Base-by-base conservation (phyloP, 2,329 filamentous ascomycete genomes). In the Sphaerulina vaccinii region DNA sequence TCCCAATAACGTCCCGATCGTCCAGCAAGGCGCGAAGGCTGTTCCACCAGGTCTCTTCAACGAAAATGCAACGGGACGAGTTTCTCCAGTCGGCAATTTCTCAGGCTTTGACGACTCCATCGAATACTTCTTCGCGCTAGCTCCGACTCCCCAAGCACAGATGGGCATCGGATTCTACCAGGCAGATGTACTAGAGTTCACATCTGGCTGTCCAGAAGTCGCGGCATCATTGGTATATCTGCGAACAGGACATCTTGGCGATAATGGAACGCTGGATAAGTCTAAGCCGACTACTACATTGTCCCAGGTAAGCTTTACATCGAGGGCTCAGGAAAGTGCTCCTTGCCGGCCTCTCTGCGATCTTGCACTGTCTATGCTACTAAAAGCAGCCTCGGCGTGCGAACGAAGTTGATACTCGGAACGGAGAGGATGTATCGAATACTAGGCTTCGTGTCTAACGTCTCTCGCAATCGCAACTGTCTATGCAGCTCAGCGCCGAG, bases 71-170 rank as follows among this genome's bases (percentile, higher is more conserved):
- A 66, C 62, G 4, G 73, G 73, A 16, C 65, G 73, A 2, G 68
- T 75, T 41, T 65, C 68, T 7, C 73, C 73, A 2, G 61, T 75
- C 3, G 74, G 74, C 49, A 70, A 73, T 41, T 76, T 75, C 57
- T 64, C 61, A 5, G 69, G 69, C n/a, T 74, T 74, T 49, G 65
- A 71, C 19, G 69, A 74, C 42, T 71, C 68, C 24, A 71, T 73
- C 49, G 73, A 75, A 61, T 75, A 74, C 59, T 75, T 76, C 57
- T 75, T 75, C 53, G 71, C 71, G 5, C 64, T 76, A 3, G 65
- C 73, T 3, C 71, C 71, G 1, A 43, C 67, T 6, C 66, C 65
- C 5, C 42, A 55, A 10, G 56, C 54, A 18, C 50, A 55, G 10
- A 65, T 66, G 5, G 58, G 61, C 6, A 35, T 55, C n/a, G 58